Evolutionary conservation across 2,329 filamentous ascomycete species (phyloP), one percentile per base, ranked within the genome.

Genomic region (Botrytis porri): DNA sequence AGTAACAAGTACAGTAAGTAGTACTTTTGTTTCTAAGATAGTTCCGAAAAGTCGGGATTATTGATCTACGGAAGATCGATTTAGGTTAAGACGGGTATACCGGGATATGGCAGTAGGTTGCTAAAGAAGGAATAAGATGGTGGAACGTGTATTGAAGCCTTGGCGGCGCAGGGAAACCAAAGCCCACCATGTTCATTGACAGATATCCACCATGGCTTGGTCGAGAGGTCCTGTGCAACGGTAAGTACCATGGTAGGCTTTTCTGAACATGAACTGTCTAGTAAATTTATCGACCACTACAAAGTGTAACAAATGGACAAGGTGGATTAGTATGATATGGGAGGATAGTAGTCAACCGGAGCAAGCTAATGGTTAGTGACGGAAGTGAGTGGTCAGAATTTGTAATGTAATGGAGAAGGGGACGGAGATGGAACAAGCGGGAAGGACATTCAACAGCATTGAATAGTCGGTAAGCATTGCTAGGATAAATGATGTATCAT

Each of bases 31-130:
- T 64, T 51, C 51, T 41, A 39, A 59, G 51, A 72, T 69, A 72
- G 63, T 69, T 59, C 63, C 70, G 54, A 72, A 69, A 72, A 67
- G 25, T 72, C 70, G 63, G 70, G 70, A 72, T 69, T 51, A 61
- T 69, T 69, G 70, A 72, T 72, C 70, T 51, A 48, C 62, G 63
- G 62, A 72, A 72, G 70, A 66, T 71, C 48, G 70, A 71, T 71
- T 71, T 71, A 71, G 62, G 70, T 65, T 60, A 71, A 71, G 70
- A 29, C 51, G 63, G 51, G 51, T 67, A 16, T 69, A 48, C 70
- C 51, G 63, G 70, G 70, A 69, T 72, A 54, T 67, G 32, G 63
- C 61, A 67, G 54, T 22, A 67, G 43, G 70, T 39, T 69, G 39
- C 70, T 51, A 69, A 72, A 72, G 70, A 72, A 61, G 70, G 70